Evolutionary conservation across 1,284 basidiomycete genomes (phyloP).

Genomic region (Meira miltonrushii): DNA sequence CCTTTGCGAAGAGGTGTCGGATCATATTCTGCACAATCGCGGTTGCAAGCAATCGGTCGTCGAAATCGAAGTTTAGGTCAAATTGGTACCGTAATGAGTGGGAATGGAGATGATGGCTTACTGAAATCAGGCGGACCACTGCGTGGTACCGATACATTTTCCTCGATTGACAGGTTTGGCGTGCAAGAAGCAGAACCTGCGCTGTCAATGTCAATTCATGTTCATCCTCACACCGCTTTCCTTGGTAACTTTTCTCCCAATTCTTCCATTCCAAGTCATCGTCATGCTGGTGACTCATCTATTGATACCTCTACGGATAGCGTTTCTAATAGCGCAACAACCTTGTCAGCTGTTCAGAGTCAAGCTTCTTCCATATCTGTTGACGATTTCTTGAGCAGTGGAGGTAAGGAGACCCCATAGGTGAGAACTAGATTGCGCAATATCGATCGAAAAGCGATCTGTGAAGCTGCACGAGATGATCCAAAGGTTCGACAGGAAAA

Average conservation of each 20-base stretch:
- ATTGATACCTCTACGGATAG: conserved; percentile 8
- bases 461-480: conserved; percentile 53
- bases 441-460: conserved; percentile 69
- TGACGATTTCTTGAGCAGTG: conserved; percentile 2
- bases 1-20: too few relatives aligned
- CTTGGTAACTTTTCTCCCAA: neutral
- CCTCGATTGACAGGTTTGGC: neutral
- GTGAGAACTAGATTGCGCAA: conserved; percentile 6
- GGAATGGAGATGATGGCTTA: conserved; percentile 1
- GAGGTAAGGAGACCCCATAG: neutral
- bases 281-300: conserved; percentile 5
- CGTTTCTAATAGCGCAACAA: neutral
- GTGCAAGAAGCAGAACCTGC: too few relatives aligned
- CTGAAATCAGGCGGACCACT: neutral
- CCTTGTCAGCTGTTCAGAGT: neutral
- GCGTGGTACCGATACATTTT: neutral
- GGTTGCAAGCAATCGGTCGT: too few relatives aligned
- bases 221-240: conserved; percentile 1
- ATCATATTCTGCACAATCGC: too few relatives aligned
- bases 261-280: neutral
- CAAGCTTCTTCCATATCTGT: conserved; percentile 3
- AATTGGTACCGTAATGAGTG: neutral
- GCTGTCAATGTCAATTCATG: neutral
- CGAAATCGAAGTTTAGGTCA: conserved; percentile 8
- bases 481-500: conserved; percentile 58